Evolutionary conservation across 495 filamentous ascomycete species (phyloP).

Genomic region (Penicillium canescens): DNA sequence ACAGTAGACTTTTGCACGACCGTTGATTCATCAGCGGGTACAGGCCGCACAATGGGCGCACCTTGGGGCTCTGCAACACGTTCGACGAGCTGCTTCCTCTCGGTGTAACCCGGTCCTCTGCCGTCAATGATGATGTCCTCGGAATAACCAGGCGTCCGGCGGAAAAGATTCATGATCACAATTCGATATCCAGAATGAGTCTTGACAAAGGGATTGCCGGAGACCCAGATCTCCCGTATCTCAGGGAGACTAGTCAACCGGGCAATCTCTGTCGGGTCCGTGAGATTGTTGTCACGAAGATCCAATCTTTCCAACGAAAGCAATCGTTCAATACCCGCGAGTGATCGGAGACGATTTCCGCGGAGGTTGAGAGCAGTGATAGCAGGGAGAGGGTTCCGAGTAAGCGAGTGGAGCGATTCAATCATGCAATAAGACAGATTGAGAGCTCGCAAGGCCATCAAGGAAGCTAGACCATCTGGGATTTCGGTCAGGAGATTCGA

Average conservation of each 20-base stretch:
- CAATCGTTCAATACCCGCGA: conserved; percentile 88
- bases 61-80: conserved; percentile 70
- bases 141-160: conserved; percentile 83
- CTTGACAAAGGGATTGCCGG: conserved; percentile 85
- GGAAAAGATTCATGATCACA: conserved; percentile 94
- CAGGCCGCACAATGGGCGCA: conserved; percentile 73
- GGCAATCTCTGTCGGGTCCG: conserved; percentile 87
- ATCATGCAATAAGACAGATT: conserved; percentile 98
- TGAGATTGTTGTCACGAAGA: conserved; percentile 85
- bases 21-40: conserved; percentile 55
- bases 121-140: conserved; percentile 91
- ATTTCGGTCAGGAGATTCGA: conserved; percentile 88
- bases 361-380: conserved; percentile 92
- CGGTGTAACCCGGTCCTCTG: conserved; percentile 74
- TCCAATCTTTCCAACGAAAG: conserved; percentile 87
- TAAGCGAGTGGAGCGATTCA: conserved; percentile 85
- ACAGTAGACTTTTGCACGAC: conserved; percentile 58
- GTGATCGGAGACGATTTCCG: conserved; percentile 81
- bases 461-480: conserved; percentile 79
- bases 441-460: conserved; percentile 80
- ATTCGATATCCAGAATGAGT: conserved; percentile 83
- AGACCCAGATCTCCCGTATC: conserved; percentile 87
- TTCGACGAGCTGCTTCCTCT: conserved; percentile 83
- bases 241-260: conserved; percentile 88
- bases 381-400: conserved; percentile 83